Base-by-base conservation (phyloP, 768 basidiomycete species). In the Calocybe indica region DNA sequence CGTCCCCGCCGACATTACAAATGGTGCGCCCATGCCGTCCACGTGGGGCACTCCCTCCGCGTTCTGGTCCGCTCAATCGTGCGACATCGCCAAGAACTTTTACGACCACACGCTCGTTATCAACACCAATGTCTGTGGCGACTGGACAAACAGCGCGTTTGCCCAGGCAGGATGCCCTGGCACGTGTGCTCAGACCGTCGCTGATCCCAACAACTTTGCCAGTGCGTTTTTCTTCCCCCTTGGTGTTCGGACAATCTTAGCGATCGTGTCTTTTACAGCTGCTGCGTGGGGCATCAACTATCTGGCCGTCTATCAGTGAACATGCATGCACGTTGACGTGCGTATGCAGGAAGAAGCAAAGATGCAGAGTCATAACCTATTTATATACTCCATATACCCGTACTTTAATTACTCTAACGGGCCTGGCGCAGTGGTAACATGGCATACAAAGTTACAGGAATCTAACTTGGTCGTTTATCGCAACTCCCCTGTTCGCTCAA, bases 211-310 rank as follows among this genome's bases (percentile, higher is more conserved):
- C 14, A 85, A 82, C 64, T 86, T 79, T 59, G 30, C 51, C 15
- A 43, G 66, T 73, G 41, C 49, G 69, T 37, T 35, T 14, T 15
- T 47, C n/a, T 29, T 12, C 40, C 47, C 51, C 28, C 7, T n/a
- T 42, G 10, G 48, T 39, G 22, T 22, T 22, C 22, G 22, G 22
- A 4, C 22, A 1, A 22, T 22, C 40, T 13, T 36, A 38, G 40
- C 33, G 28, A n/a, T 33, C 43, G 30, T 34, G 12, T 47, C 5
- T 37, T 38, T 37, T 10, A 4, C n/a, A 29, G 80, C 65, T 57
- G 78, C 79, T 11, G 62, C 74, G 55, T 82, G 79, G 79, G 67
- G 69, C 51, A 64, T 83, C 59, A 78, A 78, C 53, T 80, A 74
- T 53, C 65, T 82, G 43, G 70, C 75, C 5, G 13, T 15, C 6